Base-by-base conservation (phyloP, 805 yeast species). In the Clavispora vitiphila region DNA sequence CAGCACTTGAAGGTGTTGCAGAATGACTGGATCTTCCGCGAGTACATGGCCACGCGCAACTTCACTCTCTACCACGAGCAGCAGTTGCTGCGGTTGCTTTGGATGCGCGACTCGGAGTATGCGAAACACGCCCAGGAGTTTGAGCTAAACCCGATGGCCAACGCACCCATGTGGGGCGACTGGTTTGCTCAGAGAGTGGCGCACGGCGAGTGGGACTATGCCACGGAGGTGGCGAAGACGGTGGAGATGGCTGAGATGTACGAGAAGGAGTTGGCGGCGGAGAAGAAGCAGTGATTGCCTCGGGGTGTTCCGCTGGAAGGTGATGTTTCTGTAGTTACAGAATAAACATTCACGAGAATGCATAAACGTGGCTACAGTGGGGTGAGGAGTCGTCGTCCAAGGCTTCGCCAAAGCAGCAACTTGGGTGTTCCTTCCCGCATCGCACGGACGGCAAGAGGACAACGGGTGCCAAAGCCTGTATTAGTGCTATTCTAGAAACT, bases 1-100 rank as follows among this genome's bases (percentile, higher is more conserved):
- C 67, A 64, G 41, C 52, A 60, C 43, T 27, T 49, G 12, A 57
- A 60, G 21, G 46, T 67, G 10, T 41, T 67, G n/a, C 43, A 52
- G 19, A 48, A 61, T 38, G 50, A 53, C 35, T 41, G 43, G 19
- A 42, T 65, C 15, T 54, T 67, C 34, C 55, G 54, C 37, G 61
- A 60, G 25, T 65, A 51, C 40, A 32, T 50, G n/a, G 45, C 41
- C 22, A 51, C 60, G 5, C 42, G 41, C 32, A 42, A 55, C 16
- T 49, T 55, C 36, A 62, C 71, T 1, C 43, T 44, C n/a, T 48
- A 49, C 34, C 72, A 67, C 48, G 54, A 51, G 21, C 23, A 43
- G 5, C 70, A 65, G 45, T 38, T 64, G 41, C 35, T 46, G n/a
- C 32, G 44, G 12, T 41, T 55, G 20, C 31, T 43, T n/a, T 16